These are phyloP conservation scores for Lentinula detonsa DNA, from an alignment of 768 basidiomycete species.

Conservation along the genomic window DNA sequence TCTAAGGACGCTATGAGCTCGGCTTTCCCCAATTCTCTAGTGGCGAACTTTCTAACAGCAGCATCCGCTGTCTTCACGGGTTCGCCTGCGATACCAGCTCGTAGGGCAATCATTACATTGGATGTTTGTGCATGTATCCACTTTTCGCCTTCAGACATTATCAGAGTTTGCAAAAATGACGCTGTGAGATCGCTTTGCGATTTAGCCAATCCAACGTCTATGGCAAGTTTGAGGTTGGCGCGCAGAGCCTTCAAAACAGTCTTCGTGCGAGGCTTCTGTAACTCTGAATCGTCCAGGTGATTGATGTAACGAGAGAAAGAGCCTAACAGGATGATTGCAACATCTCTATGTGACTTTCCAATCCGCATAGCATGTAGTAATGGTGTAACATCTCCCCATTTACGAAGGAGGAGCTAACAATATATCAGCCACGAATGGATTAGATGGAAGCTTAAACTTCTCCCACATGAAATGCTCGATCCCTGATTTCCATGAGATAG, in stretches of 20 bases:
- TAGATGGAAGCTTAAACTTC: background rate
- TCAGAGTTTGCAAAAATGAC: constrained; percentile 88
- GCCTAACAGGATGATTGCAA: constrained; percentile 83
- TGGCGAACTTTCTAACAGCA: constrained; percentile 83
- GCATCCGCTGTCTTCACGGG: constrained; percentile 73
- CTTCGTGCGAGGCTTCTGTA: constrained; percentile 53
- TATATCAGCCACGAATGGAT: background rate
- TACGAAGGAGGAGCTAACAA: constrained; percentile 68
- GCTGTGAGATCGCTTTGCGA: constrained; percentile 82
- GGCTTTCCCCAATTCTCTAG: constrained; percentile 76
- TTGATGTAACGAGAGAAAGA: constrained; percentile 93
- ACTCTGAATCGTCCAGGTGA: constrained; percentile 73
- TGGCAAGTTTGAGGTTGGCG: constrained; percentile 89
- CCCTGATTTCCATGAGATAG: constrained; percentile 79
- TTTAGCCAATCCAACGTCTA: constrained; percentile 79
- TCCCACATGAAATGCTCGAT: constrained; percentile 71
- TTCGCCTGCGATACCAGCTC: constrained; percentile 56
- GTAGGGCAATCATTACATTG: constrained; percentile 64
- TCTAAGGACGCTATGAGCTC: constrained; percentile 76
- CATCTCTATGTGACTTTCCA: constrained; percentile 67
- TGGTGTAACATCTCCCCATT: constrained; percentile 81
- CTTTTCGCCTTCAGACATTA: constrained; percentile 94
- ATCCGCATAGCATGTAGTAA: constrained; percentile 88
- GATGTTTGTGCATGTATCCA: constrained; percentile 76
- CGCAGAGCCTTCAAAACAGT: constrained; percentile 73